Conservation (phyloP, 2,329 filamentous ascomycete species). For the Phialemonium atrogriseum region DNA sequence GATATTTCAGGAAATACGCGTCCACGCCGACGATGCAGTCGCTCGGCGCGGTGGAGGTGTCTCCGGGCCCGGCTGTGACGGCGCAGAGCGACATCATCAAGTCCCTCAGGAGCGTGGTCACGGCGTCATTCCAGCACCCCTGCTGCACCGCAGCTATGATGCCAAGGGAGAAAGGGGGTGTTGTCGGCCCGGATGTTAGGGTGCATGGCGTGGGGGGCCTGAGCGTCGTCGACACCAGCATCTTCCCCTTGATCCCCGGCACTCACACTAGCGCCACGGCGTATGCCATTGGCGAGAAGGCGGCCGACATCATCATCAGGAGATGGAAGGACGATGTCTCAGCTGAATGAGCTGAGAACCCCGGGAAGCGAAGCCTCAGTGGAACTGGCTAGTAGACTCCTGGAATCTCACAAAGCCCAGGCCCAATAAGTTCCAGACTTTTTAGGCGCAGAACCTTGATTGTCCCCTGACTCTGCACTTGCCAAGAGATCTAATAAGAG, state of each 20-base stretch:
- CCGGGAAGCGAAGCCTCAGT: too few species aligned
- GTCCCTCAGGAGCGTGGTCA: constrained; percentile 25
- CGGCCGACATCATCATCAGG: too few species aligned
- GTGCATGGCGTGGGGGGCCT: constrained; percentile 47
- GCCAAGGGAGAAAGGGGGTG: constrained; percentile 44
- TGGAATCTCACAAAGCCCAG: too few species aligned
- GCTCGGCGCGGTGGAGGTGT: constrained; percentile 5
- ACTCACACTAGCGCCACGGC: too few species aligned
- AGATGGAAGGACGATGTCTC: too few species aligned
- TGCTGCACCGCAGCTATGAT: constrained; percentile 46
- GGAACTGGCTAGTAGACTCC: too few species aligned
- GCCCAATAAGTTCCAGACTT: too few species aligned
- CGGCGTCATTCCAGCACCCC: constrained; percentile 48
- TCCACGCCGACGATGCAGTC: not conserved
- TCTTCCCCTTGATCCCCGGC: constrained; percentile 47
- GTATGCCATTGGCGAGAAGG: too few species aligned
- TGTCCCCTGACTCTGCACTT: too few species aligned
- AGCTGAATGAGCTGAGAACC: too few species aligned
- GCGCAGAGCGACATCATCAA: constrained; percentile 21
- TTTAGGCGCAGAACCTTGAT: too few species aligned
- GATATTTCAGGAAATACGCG: constrained; percentile 5
- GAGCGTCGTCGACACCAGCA: constrained; percentile 53
- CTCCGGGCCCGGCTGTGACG: constrained; percentile 5
- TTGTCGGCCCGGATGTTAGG: constrained; percentile 48
- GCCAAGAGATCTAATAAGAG: too few species aligned